A percentile compares a stretch with the other conserved stretches of the same genome.
Evolutionary conservation across 2,329 filamentous ascomycete genomes (phyloP).

Genomic region (Penicillium sp.): DNA sequence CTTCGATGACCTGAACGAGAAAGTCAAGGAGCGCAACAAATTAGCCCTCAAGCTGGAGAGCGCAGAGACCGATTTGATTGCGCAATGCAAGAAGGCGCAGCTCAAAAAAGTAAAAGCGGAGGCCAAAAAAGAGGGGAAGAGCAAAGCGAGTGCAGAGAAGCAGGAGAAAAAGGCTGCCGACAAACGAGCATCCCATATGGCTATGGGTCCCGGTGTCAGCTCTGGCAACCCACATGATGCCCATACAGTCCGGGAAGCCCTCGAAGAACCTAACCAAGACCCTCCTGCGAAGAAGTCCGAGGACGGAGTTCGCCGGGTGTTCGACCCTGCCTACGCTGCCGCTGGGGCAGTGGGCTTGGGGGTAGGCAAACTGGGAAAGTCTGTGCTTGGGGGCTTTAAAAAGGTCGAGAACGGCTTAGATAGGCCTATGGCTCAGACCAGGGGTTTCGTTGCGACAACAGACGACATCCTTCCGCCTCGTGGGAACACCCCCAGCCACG

Average conservation of each 20-base stretch:
- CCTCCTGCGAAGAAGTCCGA: slow-evolving; percentile 14
- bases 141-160: slow-evolving; percentile 36
- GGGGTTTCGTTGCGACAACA: slow-evolving; percentile 32
- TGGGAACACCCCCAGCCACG: slow-evolving; percentile 3
- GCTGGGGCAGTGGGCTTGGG: slow-evolving; percentile 56
- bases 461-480: slow-evolving; percentile 7
- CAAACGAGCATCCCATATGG: slow-evolving; percentile 48
- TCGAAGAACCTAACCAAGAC: slow-evolving; percentile 31
- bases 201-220: slow-evolving; percentile 52
- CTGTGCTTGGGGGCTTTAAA: slow-evolving; percentile 46
- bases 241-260: slow-evolving; percentile 50
- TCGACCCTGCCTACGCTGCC: slow-evolving; percentile 52
- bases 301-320: slow-evolving; percentile 25
- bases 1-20: slow-evolving; percentile 77
- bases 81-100: slow-evolving; percentile 74
- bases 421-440: slow-evolving; percentile 34
- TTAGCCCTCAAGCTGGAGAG: slow-evolving; percentile 72
- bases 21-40: slow-evolving; percentile 73
- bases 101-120: slow-evolving; percentile 68
- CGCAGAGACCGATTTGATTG: slow-evolving; percentile 84
- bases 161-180: slow-evolving; percentile 55
- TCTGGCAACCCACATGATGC: slow-evolving; percentile 60
- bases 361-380: slow-evolving; percentile 47
- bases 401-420: slow-evolving; percentile 42
- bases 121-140: slow-evolving; percentile 60